Conservation (phyloP, 148 eudicot species). For the Nepenthes mirabilis region DNA sequence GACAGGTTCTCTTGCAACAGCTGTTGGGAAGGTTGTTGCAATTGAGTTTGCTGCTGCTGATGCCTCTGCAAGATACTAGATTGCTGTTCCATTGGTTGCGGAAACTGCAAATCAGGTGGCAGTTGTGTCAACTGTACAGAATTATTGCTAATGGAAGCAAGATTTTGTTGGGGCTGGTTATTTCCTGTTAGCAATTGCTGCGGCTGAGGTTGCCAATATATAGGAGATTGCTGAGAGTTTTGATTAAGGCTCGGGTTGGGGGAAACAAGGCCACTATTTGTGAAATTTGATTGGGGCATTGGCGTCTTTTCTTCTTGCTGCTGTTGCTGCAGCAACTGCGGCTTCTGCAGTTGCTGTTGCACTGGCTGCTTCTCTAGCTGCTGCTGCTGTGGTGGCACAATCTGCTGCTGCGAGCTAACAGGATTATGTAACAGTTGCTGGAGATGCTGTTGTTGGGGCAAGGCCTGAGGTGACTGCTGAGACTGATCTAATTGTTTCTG, state of each 20-base stretch:
- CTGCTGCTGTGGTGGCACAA: conserved; percentile 13
- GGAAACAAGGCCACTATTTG: conserved; percentile 25
- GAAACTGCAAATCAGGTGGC: conserved; percentile 62
- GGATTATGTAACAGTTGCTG: conserved; percentile 41
- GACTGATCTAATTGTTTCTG: conserved; percentile 39
- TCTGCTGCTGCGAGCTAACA: conserved; percentile 22
- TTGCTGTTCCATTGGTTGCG: conserved; percentile 59
- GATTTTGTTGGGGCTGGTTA: conserved; percentile 32
- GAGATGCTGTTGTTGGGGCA: conserved; percentile 65
- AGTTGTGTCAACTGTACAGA: conserved; percentile 32
- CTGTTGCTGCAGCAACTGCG: conserved; percentile 14
- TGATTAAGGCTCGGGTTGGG: conserved; percentile 46
- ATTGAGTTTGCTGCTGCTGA: conserved; percentile 43
- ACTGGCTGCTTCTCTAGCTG: conserved; percentile 13
- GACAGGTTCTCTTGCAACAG: conserved; percentile 37
- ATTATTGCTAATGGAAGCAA: conserved; percentile 17
- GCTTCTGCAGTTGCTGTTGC: conserved; percentile 19
- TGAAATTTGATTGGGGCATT: conserved; percentile 26
- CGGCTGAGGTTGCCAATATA: conserved; percentile 51
- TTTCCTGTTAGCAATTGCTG: conserved; percentile 43
- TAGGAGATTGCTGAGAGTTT: conserved; percentile 28
- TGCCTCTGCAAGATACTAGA: conserved; percentile 28
- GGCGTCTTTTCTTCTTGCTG: conserved; percentile 31
- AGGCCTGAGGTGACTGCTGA: conserved; percentile 37
- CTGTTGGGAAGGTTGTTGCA: conserved; percentile 38